These are phyloP conservation scores for Geosmithia morbida DNA, from an alignment of 2,329 filamentous ascomycete genomes.

Conservation along the genomic window DNA sequence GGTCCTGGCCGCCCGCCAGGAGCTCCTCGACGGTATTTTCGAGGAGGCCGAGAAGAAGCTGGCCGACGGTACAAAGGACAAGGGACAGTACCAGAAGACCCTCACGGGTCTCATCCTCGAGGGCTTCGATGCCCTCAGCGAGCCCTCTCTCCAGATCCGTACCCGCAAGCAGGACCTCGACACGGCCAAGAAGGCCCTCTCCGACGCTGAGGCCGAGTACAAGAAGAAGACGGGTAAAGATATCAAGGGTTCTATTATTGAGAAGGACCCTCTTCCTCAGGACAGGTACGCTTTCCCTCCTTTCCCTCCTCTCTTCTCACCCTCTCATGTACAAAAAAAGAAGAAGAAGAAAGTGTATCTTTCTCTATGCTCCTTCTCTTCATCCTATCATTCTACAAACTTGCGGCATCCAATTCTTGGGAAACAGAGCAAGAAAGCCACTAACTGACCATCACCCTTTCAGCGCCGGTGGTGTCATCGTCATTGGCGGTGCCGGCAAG, in stretches of 20 bases:
- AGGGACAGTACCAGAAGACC: conserved; percentile 58
- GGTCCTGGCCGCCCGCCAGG: conserved; percentile 76
- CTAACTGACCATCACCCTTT: conserved; percentile 1
- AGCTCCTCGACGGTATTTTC: conserved; percentile 82
- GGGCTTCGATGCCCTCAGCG: conserved; percentile 76
- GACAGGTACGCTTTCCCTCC: conserved; percentile 52
- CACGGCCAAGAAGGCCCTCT: conserved; percentile 61
- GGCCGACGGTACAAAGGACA: conserved; percentile 46
- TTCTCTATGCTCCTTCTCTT: neutral
- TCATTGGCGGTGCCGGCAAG: conserved; percentile 75
- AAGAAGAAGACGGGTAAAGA: conserved; percentile 64
- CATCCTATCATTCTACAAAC: neutral
- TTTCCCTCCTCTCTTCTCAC: neutral
- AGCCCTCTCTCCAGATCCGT: conserved; percentile 61
- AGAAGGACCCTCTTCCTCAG: conserved; percentile 65
- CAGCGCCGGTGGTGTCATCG: conserved; percentile 70
- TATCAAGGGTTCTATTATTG: conserved; percentile 56
- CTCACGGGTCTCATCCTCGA: conserved; percentile 77
- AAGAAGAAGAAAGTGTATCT: too few relatives aligned
- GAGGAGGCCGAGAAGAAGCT: conserved; percentile 65
- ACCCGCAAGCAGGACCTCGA: conserved; percentile 69
- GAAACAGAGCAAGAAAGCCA: conserved; percentile 5
- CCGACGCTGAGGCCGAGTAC: conserved; percentile 67
- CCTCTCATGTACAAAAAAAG: too few relatives aligned
- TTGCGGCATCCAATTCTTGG: conserved; percentile 5